phyloP scores from a whole-genome alignment of 768 basidiomycete genomes.

The Cystofilobasidium macerans region DNA sequence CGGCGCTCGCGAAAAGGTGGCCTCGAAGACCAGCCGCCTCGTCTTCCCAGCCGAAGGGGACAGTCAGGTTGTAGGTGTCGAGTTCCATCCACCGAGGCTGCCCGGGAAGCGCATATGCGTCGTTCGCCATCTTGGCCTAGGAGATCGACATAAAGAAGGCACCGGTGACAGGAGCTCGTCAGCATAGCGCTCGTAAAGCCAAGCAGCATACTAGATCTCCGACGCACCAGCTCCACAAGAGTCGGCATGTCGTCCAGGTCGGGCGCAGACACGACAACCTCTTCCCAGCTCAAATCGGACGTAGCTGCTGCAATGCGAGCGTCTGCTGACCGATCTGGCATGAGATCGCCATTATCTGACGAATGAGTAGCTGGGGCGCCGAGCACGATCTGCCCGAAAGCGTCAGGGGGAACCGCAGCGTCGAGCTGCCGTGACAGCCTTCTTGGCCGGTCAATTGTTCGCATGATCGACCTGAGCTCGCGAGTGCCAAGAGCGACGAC shows the following conservation, averaged over 20 bases:
- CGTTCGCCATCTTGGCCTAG: conserved; percentile 24
- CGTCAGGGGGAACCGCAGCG: no score
- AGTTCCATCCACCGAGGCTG: conserved; percentile 25
- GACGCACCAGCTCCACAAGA: conserved; percentile 13
- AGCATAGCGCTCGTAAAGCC: background rate
- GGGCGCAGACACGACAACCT: conserved; percentile 1
- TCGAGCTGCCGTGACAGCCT: no score
- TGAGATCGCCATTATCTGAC: no score
- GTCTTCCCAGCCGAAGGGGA: conserved; percentile 23
- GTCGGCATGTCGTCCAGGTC: conserved; percentile 17
- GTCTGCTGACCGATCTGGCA: no score
- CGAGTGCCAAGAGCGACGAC: no score
- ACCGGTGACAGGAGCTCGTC: background rate
- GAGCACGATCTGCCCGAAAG: no score
- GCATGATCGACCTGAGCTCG: no score
- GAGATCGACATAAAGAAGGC: no score
- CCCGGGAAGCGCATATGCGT: conserved; percentile 19
- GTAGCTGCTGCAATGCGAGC: no score
- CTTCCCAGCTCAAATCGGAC: no score
- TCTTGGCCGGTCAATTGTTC: no score
- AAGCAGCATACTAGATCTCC: background rate
- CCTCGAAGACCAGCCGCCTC: conserved; percentile 13
- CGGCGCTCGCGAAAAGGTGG: conserved; percentile 15
- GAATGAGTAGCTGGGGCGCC: no score
- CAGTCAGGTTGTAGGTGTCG: conserved; percentile 15